Conservation (phyloP, 352 stramenopile genomes). For the Globisporangium canariense region DNA sequence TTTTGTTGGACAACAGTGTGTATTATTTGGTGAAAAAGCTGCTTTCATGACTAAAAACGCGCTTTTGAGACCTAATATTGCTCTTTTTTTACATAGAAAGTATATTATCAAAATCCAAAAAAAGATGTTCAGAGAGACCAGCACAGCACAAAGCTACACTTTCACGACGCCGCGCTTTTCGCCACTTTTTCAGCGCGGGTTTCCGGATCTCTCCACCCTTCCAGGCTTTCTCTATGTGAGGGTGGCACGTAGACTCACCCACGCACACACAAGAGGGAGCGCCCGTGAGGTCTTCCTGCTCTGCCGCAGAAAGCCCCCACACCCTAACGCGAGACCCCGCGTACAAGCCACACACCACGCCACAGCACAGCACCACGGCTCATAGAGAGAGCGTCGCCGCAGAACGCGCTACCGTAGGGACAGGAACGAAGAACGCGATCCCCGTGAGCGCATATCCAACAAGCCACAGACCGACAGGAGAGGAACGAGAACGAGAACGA, state of each 20-base stretch:
- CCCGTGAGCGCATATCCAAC: background rate
- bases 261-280: background rate
- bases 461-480: background rate
- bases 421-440: background rate
- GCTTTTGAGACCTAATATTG: background rate
- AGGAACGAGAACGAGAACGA: background rate
- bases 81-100: background rate
- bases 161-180: slow-evolving; percentile 10
- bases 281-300: background rate
- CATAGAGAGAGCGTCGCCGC: background rate
- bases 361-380: background rate
- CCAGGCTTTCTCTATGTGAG: background rate
- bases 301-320: slow-evolving; percentile 1
- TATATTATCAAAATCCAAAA: background rate
- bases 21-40: too few relatives aligned
- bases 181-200: slow-evolving; percentile 11
- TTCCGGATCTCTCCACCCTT: slow-evolving; percentile 9
- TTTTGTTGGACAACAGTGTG: background rate
- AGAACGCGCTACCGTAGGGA: background rate
- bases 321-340: slow-evolving; percentile 8
- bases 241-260: background rate
- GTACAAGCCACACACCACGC: background rate
- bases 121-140: background rate
- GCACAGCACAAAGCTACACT: background rate
- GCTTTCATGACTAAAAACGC: background rate